Evolutionary conservation across 306 rosid species (phyloP), one percentile per base, ranked within the genome.

Genomic region (Prunus kanzakura): DNA sequence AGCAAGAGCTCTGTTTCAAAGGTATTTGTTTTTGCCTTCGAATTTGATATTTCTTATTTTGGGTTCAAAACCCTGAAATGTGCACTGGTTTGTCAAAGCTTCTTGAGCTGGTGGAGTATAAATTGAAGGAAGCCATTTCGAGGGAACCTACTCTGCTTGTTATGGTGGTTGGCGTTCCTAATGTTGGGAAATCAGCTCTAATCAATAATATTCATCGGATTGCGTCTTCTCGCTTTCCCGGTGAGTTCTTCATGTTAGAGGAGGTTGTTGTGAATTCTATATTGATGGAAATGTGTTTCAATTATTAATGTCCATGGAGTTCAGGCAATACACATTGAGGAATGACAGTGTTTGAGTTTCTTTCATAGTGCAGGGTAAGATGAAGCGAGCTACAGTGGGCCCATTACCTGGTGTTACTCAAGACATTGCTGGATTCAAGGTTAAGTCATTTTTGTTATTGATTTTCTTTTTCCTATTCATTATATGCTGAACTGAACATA

Each of bases 371-470:
- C 89, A 89, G 89, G 88, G 76, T 84, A 91, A 89, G 84, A 85
- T 8, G 82, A 93, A 93, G 97, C 91, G 93, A 66, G 94, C 98
- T 68, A 69, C 85, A n/a, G 98, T 93, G 46, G 98, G 97, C 65
- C 98, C 97, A 3, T 74, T 91, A 81, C 98, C 96, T 43, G 97
- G 98, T 81, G 97, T 93, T 79, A 90, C 98, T 72, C 98, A 91
- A 84, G 98, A 90, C 77, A 93, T 93, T 83, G 92, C 98, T 27
- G 98, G 98, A 72, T 93, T 67, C 75, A 91, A 91, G 97, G 97
- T 93, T 22, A 61, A 14, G 12, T 20, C 7, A 0, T 25, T 77
- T 43, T 43, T 72, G 3, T 29, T 41, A 4, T 71, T 22, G 19
- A 13, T 13, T 46, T 35, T 12, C 5, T 12, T 54, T 55, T 55